phyloP scores from a whole-genome alignment of 2,329 filamentous ascomycete genomes.

The Chrysoporthe deuterocubensis region DNA sequence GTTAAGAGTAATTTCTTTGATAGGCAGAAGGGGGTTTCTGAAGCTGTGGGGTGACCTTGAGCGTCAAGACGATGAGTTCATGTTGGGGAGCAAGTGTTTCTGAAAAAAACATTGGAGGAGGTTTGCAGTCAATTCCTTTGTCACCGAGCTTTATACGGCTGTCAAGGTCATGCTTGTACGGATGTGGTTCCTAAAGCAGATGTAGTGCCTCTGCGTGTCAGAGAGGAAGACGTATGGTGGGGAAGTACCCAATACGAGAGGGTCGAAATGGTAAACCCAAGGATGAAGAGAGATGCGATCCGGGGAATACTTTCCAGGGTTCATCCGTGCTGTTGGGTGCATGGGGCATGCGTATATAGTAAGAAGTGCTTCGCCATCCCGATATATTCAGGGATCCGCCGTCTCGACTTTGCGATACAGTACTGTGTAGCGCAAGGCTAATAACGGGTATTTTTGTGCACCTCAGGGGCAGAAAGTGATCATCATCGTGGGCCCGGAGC shows the following conservation, averaged over 20 bases:
- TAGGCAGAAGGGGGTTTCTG: background rate
- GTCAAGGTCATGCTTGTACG: background rate
- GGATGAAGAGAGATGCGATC: background rate
- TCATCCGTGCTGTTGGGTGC: background rate
- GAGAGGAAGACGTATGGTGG: background rate
- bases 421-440: conserved; percentile 8
- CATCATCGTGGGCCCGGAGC: background rate
- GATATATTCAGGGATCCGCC: background rate
- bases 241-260: background rate
- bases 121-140: background rate
- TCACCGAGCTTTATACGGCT: background rate
- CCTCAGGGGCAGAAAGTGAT: background rate
- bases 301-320: background rate
- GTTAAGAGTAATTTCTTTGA: background rate
- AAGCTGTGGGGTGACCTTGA: background rate
- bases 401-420: background rate
- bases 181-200: background rate
- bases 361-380: background rate
- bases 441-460: background rate
- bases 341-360: background rate
- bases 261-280: background rate
- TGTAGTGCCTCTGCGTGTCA: background rate
- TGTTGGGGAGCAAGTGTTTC: background rate
- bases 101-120: background rate
- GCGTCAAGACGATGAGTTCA: background rate